Evolutionary conservation across 2,329 filamentous ascomycete species (phyloP).

Genomic region (Cladorrhinum sp.): DNA sequence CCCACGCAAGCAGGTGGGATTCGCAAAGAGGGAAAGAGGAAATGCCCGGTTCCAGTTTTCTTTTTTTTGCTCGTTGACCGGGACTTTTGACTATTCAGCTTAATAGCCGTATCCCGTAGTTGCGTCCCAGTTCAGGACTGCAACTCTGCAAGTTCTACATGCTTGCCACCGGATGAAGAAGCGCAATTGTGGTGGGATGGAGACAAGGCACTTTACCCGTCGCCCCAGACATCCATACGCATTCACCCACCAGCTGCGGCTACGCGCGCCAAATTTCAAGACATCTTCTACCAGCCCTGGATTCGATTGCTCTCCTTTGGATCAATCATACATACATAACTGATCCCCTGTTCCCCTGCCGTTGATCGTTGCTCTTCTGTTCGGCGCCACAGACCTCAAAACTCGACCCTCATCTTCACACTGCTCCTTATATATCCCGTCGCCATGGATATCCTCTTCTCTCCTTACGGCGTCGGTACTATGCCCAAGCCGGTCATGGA

Average conservation of each 20-base stretch:
- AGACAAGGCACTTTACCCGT: conserved; percentile 31
- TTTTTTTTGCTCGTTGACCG: conserved; percentile 5
- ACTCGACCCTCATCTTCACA: conserved; percentile 6
- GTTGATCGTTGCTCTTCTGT: not conserved
- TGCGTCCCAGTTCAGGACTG: conserved; percentile 11
- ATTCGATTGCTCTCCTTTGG: not conserved
- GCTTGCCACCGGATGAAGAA: conserved; percentile 28
- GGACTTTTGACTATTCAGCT: conserved; percentile 13
- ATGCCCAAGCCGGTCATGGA: conserved; percentile 25
- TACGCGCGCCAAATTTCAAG: conserved; percentile 28
- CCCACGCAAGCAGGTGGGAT: conserved; percentile 5
- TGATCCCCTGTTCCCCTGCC: conserved; percentile 8
- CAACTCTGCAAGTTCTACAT: conserved; percentile 16
- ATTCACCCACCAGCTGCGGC: conserved; percentile 31
- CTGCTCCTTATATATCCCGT: conserved; percentile 5
- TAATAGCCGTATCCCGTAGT: conserved; percentile 21
- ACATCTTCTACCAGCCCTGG: conserved; percentile 10
- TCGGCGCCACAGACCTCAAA: not conserved
- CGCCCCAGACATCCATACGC: conserved; percentile 27
- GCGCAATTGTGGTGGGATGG: conserved; percentile 4
- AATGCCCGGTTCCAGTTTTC: conserved; percentile 3
- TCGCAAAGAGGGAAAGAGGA: not conserved
- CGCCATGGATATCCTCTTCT: conserved; percentile 24
- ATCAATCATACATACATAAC: conserved; percentile 15
- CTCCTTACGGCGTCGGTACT: conserved; percentile 18